A percentile compares a stretch with the other conserved stretches of the same genome.
Evolutionary conservation across 2,329 filamentous ascomycete species (phyloP).

Genomic region (Penicillium sp.): DNA sequence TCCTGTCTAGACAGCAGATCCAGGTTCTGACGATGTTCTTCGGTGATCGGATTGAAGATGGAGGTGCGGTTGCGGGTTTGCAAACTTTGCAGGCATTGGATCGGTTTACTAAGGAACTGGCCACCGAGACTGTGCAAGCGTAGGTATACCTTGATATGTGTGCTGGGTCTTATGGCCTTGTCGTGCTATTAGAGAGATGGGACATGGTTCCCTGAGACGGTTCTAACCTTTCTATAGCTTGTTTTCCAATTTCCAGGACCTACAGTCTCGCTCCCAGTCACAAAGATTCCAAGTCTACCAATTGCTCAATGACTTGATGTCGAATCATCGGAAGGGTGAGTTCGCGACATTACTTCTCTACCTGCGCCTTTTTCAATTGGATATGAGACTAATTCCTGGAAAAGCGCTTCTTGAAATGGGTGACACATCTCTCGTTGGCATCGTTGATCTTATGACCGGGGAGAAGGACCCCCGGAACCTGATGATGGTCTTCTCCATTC

Average conservation of each 20-base stretch:
- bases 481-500: conserved; percentile 65
- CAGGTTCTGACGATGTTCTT: conserved; percentile 62
- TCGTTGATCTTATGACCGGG: conserved; percentile 62
- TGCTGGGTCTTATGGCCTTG: neutral
- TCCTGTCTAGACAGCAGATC: conserved; percentile 57
- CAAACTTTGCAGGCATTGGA: conserved; percentile 56
- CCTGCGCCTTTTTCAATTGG: neutral
- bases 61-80: conserved; percentile 56
- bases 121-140: conserved; percentile 51
- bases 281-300: conserved; percentile 61
- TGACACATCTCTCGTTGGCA: conserved; percentile 56
- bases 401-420: conserved; percentile 54
- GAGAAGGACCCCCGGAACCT: conserved; percentile 67
- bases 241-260: conserved; percentile 52
- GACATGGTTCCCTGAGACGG: neutral
- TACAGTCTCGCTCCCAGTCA: conserved; percentile 59
- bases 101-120: conserved; percentile 57
- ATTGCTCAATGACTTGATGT: conserved; percentile 59
- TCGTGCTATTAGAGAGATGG: neutral
- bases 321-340: conserved; percentile 55
- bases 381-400: conserved; percentile 12
- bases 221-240: conserved; percentile 36
- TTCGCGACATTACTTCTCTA: neutral
- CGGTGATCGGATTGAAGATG: conserved; percentile 61
- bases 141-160: conserved; percentile 33